Evolutionary conservation across 768 basidiomycete species (phyloP), one percentile per base, ranked within the genome.

Genomic region (Phlebiopsis gigantea): DNA sequence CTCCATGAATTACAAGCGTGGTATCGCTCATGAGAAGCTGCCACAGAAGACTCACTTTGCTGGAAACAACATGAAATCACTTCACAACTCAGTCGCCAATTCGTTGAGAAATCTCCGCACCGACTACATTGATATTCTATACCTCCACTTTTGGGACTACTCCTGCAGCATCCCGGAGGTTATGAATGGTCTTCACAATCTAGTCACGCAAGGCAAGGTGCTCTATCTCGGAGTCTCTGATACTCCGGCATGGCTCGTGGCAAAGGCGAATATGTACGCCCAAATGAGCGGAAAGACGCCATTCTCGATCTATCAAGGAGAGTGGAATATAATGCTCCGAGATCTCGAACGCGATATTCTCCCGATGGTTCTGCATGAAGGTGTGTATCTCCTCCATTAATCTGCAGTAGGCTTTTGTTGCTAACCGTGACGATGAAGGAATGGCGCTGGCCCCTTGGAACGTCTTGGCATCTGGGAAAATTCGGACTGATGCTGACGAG

Each of bases 61-160:
- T 17, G 76, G 78, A 10, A 79, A 79, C 68, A 61, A 67, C 60
- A 58, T 68, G 52, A 76, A 77, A 62, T 66, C 62, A 1, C 53
- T 76, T 45, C 60, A 57, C 31, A 21, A 71, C 44, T 72, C 68
- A 4, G 64, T 75, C 4, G 68, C 70, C 19, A 68, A 65, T 1
- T 72, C 69, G 31, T 66, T 79, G 53, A 71, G 71, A 58, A 84
- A 82, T 57, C 73, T 87, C 19, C 69, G 80, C 45, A 85, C 83
- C 0, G 70, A 76, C n/a, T 87, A 79, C 62, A 75, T 84, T 61
- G 82, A 84, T 60, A 74, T 84, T 48, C 65, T 83, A 25, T 82
- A 84, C 57, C 62, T 82, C 5, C 82, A 83, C 61, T 73, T 68
- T 65, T 71, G 75, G 77, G 76, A 77, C 60, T 75, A 71, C 57